phyloP scores from a whole-genome alignment of 805 yeast species.

The Monosporozyma aerobia region DNA sequence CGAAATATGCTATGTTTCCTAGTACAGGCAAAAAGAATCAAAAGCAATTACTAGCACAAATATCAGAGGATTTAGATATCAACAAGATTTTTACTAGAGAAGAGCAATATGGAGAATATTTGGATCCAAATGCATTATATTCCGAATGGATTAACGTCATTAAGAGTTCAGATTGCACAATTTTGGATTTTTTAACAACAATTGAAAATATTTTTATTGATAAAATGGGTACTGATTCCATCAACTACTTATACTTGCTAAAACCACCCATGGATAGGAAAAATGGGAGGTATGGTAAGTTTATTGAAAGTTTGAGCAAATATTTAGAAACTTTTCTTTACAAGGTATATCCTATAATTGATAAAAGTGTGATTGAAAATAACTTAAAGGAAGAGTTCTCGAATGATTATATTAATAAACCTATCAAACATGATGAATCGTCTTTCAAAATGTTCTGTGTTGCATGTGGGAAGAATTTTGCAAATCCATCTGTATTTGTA shows the following conservation, averaged over 20 bases:
- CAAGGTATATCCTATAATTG: conserved; percentile 41
- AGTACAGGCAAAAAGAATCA: conserved; percentile 9
- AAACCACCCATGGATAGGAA: conserved; percentile 24
- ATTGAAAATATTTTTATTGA: conserved; percentile 34
- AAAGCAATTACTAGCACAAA: conserved; percentile 37
- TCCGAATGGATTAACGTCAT: conserved; percentile 44
- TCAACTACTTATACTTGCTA: conserved; percentile 9
- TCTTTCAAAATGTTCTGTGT: conserved; percentile 40
- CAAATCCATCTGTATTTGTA: conserved; percentile 54
- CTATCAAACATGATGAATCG: conserved; percentile 12
- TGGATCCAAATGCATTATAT: conserved; percentile 49
- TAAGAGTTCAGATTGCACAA: conserved; percentile 31
- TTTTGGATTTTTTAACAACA: conserved; percentile 41
- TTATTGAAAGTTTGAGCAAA: conserved; percentile 35
- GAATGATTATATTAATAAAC: conserved; percentile 14
- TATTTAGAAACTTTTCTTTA: conserved; percentile 44
- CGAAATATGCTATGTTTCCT: conserved; percentile 21
- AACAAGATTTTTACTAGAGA: conserved; percentile 44
- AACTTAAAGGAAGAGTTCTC: neutral
- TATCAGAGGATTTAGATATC: conserved; percentile 41
- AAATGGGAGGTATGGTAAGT: conserved; percentile 33
- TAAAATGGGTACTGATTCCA: conserved; percentile 11
- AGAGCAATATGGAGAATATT: conserved; percentile 54
- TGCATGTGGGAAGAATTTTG: conserved; percentile 54
- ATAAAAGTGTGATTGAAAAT: conserved; percentile 24